Evolutionary conservation across 2,329 filamentous ascomycete species (phyloP).

Genomic region (Leptographium radiaticola): DNA sequence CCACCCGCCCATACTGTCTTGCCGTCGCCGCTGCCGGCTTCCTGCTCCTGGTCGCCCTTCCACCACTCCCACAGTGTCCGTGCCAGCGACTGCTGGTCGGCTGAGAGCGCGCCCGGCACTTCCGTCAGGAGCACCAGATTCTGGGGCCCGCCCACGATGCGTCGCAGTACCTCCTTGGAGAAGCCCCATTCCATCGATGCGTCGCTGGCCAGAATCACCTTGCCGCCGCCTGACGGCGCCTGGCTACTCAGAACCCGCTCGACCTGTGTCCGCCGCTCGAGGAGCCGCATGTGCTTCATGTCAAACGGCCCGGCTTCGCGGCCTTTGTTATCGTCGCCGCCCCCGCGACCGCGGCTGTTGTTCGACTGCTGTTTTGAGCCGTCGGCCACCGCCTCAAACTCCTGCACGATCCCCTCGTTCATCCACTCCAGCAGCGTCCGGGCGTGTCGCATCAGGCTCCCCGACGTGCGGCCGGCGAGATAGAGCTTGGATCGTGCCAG

Average conservation of each 20-base stretch:
- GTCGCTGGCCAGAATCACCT: constrained; percentile 85
- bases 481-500: constrained; percentile 53
- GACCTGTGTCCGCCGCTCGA: constrained; percentile 73
- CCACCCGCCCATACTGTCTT: constrained; percentile 56
- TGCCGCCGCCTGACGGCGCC: constrained; percentile 32
- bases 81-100: constrained; percentile 46
- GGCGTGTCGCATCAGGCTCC: constrained; percentile 80
- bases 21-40: constrained; percentile 43
- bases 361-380: constrained; percentile 29
- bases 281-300: constrained; percentile 69
- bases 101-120: constrained; percentile 36
- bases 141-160: constrained; percentile 59
- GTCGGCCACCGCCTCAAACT: constrained; percentile 65
- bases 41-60: constrained; percentile 10
- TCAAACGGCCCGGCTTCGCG: constrained; percentile 67
- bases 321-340: constrained; percentile 31
- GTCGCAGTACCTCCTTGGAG: constrained; percentile 65
- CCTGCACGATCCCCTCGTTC: constrained; percentile 87
- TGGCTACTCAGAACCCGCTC: constrained; percentile 48
- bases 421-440: constrained; percentile 99
- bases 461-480: constrained; percentile 73
- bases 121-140: constrained; percentile 87
- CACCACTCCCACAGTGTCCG: constrained; percentile 71
- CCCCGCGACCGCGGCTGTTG: constrained; percentile 32
- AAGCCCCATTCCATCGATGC: constrained; percentile 90